Percentiles rank a stretch among this genome's conserved stretches.
Conservation (phyloP, 192 early-diverging fungal species). For the Cetraspora pellucida region DNA sequence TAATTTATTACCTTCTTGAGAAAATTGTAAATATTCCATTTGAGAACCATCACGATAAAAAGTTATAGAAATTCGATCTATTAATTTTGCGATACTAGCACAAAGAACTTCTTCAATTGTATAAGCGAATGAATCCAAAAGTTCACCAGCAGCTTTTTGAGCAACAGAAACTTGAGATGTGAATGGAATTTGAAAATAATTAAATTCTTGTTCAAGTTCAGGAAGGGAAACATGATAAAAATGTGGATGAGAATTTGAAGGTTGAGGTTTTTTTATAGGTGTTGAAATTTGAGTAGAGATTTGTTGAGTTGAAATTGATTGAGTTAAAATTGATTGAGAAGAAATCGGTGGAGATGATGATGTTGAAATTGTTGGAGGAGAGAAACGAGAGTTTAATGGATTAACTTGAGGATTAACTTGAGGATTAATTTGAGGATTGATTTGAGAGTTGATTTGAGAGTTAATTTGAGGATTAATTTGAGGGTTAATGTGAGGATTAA, state of each 20-base stretch:
- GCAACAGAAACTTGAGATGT: neutral
- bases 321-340: too few species aligned
- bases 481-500: neutral
- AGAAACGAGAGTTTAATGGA: too few species aligned
- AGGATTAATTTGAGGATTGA: neutral
- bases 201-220: constrained; percentile 25
- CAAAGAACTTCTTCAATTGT: constrained; percentile 29
- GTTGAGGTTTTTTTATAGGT: neutral
- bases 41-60: constrained; percentile 32
- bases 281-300: too few species aligned
- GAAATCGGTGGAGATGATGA: too few species aligned
- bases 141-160: constrained; percentile 26
- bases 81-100: constrained; percentile 13
- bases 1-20: constrained; percentile 2
- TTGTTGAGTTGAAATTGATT: too few species aligned
- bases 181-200: constrained; percentile 10
- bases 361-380: too few species aligned
- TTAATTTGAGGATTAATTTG: neutral
- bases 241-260: neutral
- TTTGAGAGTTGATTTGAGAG: too few species aligned
- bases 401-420: neutral
- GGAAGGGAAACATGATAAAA: constrained; percentile 1
- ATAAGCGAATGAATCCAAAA: constrained; percentile 30
- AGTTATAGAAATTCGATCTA: constrained; percentile 26
- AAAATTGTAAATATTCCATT: constrained; percentile 1